These are phyloP conservation scores for Aspergillus olivimuriae DNA, from an alignment of 495 filamentous ascomycete genomes.

Conservation along the genomic window DNA sequence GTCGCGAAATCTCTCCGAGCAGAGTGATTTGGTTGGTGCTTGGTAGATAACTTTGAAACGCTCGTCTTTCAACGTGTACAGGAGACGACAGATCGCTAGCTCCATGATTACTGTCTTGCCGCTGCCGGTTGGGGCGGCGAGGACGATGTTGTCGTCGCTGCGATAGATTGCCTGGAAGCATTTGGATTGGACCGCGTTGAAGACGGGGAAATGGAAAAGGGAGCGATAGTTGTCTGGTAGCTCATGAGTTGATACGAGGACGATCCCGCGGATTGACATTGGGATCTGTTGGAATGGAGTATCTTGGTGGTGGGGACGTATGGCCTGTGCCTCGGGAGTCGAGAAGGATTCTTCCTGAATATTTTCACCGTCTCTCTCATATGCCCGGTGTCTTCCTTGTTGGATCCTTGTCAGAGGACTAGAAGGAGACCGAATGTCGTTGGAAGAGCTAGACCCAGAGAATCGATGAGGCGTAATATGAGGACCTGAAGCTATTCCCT, in stretches of 20 bases:
- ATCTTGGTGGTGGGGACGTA: background rate
- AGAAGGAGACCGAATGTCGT: conserved; percentile 16
- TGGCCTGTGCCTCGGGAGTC: background rate
- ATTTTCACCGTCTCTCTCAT: background rate
- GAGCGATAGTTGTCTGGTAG: conserved; percentile 73
- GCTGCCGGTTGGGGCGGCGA: conserved; percentile 87
- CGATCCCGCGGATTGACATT: conserved; percentile 55
- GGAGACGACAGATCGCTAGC: conserved; percentile 79
- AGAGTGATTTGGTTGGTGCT: conserved; percentile 90
- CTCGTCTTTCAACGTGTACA: conserved; percentile 53
- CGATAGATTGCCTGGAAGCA: conserved; percentile 70
- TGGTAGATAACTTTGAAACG: conserved; percentile 93
- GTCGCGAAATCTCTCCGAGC: conserved; percentile 73
- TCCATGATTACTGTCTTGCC: conserved; percentile 92
- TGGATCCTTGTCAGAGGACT: conserved; percentile 28
- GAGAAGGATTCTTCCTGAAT: background rate
- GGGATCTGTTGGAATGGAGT: conserved; percentile 24
- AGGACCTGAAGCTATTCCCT: conserved; percentile 14
- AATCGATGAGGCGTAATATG: conserved; percentile 19
- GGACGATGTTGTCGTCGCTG: conserved; percentile 74
- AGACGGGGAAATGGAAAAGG: conserved; percentile 73
- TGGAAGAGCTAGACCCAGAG: conserved; percentile 23
- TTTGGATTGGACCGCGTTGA: conserved; percentile 91
- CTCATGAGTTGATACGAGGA: conserved; percentile 62
- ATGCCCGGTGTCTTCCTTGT: conserved; percentile 7